A percentile compares a stretch with the other conserved stretches of the same genome.
These are phyloP conservation scores for Panus rudis DNA, from an alignment of 768 basidiomycete genomes.

Conservation along the genomic window DNA sequence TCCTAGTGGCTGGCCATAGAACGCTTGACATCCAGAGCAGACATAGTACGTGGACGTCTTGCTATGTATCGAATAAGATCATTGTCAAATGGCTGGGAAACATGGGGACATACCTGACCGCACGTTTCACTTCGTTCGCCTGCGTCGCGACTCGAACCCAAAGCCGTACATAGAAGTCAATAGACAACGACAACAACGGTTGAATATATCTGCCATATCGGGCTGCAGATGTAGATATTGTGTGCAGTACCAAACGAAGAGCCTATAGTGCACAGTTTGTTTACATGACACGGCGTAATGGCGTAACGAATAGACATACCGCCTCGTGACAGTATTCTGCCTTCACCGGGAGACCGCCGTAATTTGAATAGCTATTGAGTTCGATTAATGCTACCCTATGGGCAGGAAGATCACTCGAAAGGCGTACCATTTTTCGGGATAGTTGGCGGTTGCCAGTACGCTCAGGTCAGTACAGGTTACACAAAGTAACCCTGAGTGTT, in stretches of 20 bases:
- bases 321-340: slow-evolving; percentile 96
- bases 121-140: slow-evolving; percentile 79
- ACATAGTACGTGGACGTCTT: slow-evolving; percentile 83
- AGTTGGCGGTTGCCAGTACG: slow-evolving; percentile 89
- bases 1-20: slow-evolving; percentile 82
- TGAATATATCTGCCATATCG: slow-evolving; percentile 90
- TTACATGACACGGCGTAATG: neutral
- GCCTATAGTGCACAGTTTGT: slow-evolving; percentile 42
- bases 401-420: neutral
- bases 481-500: slow-evolving; percentile 75
- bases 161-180: slow-evolving; percentile 94
- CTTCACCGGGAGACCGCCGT: slow-evolving; percentile 84
- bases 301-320: slow-evolving; percentile 35
- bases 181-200: slow-evolving; percentile 84
- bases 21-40: slow-evolving; percentile 78
- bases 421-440: slow-evolving; percentile 88
- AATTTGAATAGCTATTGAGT: slow-evolving; percentile 75
- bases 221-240: slow-evolving; percentile 79
- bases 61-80: slow-evolving; percentile 34
- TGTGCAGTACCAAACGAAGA: slow-evolving; percentile 83
- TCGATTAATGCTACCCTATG: neutral
- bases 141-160: slow-evolving; percentile 75
- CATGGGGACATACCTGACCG: slow-evolving; percentile 52
- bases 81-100: neutral
- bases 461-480: slow-evolving; percentile 96